These are phyloP conservation scores for Raphidocelis subcapitata DNA, from an alignment of 139 green algal genomes.

Conservation along the genomic window DNA sequence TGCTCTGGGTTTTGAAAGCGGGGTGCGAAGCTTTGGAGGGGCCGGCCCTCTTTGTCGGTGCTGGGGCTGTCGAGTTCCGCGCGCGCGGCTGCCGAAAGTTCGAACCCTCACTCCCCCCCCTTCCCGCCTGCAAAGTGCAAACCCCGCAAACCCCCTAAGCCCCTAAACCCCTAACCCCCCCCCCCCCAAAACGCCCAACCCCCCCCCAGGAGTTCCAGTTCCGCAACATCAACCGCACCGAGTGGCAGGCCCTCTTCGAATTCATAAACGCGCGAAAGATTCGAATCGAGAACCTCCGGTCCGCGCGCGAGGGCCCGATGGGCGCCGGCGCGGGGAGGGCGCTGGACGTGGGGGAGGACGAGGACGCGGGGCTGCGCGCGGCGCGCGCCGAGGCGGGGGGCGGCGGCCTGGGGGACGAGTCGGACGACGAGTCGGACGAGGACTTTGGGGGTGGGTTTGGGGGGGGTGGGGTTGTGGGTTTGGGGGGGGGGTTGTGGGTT, in stretches of 20 bases:
- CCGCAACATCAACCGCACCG: constrained; percentile 81
- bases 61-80: too few relatives aligned
- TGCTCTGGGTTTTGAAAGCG: too few relatives aligned
- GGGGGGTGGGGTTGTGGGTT: too few relatives aligned
- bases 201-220: constrained; percentile 69
- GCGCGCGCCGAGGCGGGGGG: constrained; percentile 37
- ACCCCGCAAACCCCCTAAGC: too few relatives aligned
- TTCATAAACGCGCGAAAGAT: constrained; percentile 89
- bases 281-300: constrained; percentile 82
- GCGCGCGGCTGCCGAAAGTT: too few relatives aligned
- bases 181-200: neutral
- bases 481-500: too few relatives aligned
- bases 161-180: too few relatives aligned
- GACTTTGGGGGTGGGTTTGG: constrained; percentile 47
- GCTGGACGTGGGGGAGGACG: constrained; percentile 61
- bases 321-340: constrained; percentile 24
- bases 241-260: constrained; percentile 92
- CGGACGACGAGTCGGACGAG: constrained; percentile 70
- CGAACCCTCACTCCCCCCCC: too few relatives aligned
- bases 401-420: constrained; percentile 33
- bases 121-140: too few relatives aligned
- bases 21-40: too few relatives aligned
- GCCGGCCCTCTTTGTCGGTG: too few relatives aligned
- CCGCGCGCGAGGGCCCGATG: constrained; percentile 64
- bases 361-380: constrained; percentile 50